Percentiles rank a stretch among this genome's conserved stretches.
These are phyloP conservation scores for Diaporthe humulicola DNA, from an alignment of 2,329 filamentous ascomycete species.

Conservation along the genomic window DNA sequence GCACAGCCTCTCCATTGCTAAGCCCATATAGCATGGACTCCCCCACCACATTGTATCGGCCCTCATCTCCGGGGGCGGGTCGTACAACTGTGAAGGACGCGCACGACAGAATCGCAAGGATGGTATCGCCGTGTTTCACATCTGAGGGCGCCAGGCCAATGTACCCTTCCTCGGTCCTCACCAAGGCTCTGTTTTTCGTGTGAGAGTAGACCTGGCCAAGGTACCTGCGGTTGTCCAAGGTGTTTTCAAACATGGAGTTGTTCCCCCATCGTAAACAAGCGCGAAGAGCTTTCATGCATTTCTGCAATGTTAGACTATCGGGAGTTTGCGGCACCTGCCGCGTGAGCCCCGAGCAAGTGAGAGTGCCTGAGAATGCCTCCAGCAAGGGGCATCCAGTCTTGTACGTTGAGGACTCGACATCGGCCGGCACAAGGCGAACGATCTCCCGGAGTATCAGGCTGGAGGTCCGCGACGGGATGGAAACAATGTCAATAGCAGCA, in stretches of 20 bases:
- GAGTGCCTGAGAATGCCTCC: slow-evolving; percentile 9
- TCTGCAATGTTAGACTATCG: not conserved
- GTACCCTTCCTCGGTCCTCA: slow-evolving; percentile 1
- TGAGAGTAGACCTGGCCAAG: accelerated
- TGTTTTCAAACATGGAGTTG: not conserved
- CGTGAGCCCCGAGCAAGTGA: not conserved
- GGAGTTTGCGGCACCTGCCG: too few relatives aligned
- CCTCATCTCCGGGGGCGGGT: not conserved
- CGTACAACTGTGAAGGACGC: not conserved
- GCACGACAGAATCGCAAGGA: not conserved
- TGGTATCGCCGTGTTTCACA: not conserved
- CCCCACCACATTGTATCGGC: not conserved
- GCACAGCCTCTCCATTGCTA: not conserved
- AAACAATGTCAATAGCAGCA: not conserved
- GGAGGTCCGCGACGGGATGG: not conserved
- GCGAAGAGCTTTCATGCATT: not conserved
- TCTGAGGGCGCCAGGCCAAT: not conserved
- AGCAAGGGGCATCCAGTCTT: slow-evolving; percentile 1
- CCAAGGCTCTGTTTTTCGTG: not conserved
- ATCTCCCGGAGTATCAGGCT: not conserved
- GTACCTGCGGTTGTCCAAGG: not conserved
- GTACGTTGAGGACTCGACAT: not conserved
- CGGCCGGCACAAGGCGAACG: not conserved
- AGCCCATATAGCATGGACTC: not conserved
- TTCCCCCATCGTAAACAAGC: not conserved